A percentile compares a stretch with the other conserved stretches of the same genome.
phyloP scores from a whole-genome alignment of 176 grass and related monocot genomes.

The Oryza glumipatula region DNA sequence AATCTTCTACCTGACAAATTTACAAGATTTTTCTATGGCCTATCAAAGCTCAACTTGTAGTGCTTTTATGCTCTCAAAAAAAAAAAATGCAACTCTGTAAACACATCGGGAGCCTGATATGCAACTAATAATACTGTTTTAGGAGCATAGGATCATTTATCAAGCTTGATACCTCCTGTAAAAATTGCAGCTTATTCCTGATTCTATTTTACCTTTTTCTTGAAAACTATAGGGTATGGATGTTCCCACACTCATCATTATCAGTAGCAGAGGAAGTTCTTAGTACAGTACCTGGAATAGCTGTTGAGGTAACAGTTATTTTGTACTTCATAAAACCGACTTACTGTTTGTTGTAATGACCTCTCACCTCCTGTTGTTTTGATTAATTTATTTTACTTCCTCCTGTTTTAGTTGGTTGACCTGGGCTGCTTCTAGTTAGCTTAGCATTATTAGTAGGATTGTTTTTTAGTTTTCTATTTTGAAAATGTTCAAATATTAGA shows the following conservation, averaged over 20 bases:
- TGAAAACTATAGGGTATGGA: conserved; percentile 68
- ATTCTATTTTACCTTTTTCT: conserved; percentile 41
- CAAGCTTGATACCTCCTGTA: neutral
- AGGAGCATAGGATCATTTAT: neutral
- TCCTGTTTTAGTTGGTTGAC: conserved; percentile 25
- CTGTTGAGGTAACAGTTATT: conserved; percentile 72
- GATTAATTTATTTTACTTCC: conserved; percentile 29
- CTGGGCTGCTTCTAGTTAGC: neutral
- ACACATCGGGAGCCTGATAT: neutral
- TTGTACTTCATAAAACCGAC: neutral
- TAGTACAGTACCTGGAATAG: conserved; percentile 49
- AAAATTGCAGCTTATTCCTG: conserved; percentile 30
- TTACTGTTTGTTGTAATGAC: conserved; percentile 17
- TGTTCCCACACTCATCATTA: conserved; percentile 81
- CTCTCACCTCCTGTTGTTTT: neutral
- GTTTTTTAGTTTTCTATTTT: conserved; percentile 27
- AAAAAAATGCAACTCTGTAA: neutral
- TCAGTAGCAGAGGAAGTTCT: conserved; percentile 70
- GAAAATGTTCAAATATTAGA: neutral
- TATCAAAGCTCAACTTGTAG: neutral
- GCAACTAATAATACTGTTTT: neutral
- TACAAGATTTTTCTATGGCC: conserved; percentile 4
- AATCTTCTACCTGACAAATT: conserved; percentile 24
- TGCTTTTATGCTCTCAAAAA: neutral
- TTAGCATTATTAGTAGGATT: conserved; percentile 15